These are phyloP conservation scores for Zizania latifolia DNA, from an alignment of 176 grass and related monocot genomes.

Conservation along the genomic window DNA sequence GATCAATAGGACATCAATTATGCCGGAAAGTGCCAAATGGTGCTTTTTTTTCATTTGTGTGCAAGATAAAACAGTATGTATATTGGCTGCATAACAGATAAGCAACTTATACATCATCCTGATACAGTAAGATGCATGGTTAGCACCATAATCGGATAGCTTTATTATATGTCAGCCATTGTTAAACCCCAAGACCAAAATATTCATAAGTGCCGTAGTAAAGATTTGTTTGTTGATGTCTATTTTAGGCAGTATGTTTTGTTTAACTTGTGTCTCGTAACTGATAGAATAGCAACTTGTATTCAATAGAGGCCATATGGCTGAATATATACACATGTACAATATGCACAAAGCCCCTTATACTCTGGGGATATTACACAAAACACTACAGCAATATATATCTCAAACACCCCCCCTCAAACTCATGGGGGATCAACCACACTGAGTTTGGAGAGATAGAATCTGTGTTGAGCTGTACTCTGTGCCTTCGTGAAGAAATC, in stretches of 20 bases:
- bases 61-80: not conserved
- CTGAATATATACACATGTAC: too few relatives aligned
- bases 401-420: too few relatives aligned
- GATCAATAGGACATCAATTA: not conserved
- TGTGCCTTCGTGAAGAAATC: too few relatives aligned
- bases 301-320: too few relatives aligned
- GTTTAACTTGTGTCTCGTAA: not conserved
- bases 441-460: too few relatives aligned
- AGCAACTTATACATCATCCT: not conserved
- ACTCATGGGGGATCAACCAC: too few relatives aligned
- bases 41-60: not conserved
- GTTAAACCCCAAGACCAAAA: not conserved
- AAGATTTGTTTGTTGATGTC: constrained; percentile 7
- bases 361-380: too few relatives aligned
- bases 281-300: too few relatives aligned
- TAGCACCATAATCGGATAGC: not conserved
- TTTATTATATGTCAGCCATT: not conserved
- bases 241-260: not conserved
- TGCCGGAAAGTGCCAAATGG: not conserved
- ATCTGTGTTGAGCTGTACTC: too few relatives aligned
- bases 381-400: too few relatives aligned
- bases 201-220: not conserved
- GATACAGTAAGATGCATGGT: not conserved
- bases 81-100: not conserved
- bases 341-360: too few relatives aligned